These are phyloP conservation scores for Debaryomyces tyrocola DNA, from an alignment of 805 yeast genomes.

Conservation along the genomic window DNA sequence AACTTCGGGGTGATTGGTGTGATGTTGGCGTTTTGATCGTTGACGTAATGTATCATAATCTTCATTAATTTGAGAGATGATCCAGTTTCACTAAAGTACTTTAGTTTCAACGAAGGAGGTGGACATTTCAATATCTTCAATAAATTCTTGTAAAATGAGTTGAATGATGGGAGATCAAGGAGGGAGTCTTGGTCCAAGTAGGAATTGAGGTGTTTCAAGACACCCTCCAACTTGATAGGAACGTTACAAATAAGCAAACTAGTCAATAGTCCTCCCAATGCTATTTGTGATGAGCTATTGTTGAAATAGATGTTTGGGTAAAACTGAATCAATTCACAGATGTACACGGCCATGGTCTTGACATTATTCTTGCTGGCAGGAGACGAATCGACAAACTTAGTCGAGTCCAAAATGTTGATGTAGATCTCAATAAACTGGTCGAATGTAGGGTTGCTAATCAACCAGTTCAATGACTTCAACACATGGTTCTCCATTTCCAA, in stretches of 20 bases:
- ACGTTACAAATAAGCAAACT: slow-evolving; percentile 37
- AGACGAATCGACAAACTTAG: slow-evolving; percentile 24
- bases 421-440: slow-evolving; percentile 63
- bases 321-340: slow-evolving; percentile 68
- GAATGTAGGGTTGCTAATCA: slow-evolving; percentile 58
- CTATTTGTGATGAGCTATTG: slow-evolving; percentile 54
- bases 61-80: slow-evolving; percentile 35
- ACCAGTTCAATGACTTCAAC: slow-evolving; percentile 64
- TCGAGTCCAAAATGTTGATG: slow-evolving; percentile 42
- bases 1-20: slow-evolving; percentile 34
- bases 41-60: slow-evolving; percentile 31
- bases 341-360: slow-evolving; percentile 55
- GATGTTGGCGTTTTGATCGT: slow-evolving; percentile 15
- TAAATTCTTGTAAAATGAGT: slow-evolving; percentile 22
- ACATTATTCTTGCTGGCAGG: slow-evolving; percentile 42
- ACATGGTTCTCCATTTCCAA: slow-evolving; percentile 70
- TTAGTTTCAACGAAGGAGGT: slow-evolving; percentile 46
- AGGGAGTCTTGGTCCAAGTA: slow-evolving; percentile 15
- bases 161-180: slow-evolving; percentile 15
- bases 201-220: slow-evolving; percentile 20
- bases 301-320: slow-evolving; percentile 57
- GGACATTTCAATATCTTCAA: slow-evolving; percentile 44
- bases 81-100: slow-evolving; percentile 40
- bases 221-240: slow-evolving; percentile 23
- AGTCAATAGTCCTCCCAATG: slow-evolving; percentile 44